Evolutionary conservation across 768 basidiomycete genomes (phyloP), one percentile per base, ranked within the genome.

Genomic region (Mycena vitilis): DNA sequence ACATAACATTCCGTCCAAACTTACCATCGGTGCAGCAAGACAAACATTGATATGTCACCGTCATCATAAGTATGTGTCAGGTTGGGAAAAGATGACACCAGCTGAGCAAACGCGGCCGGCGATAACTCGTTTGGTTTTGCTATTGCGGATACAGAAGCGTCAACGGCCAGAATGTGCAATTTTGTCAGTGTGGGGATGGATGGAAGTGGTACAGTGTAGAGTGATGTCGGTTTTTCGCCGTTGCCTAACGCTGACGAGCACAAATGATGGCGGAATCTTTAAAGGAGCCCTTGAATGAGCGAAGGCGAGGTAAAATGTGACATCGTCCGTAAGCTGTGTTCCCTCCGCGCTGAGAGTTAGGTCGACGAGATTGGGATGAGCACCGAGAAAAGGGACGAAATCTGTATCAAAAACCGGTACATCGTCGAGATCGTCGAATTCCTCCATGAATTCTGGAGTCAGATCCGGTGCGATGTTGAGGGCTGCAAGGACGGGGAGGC

Each of bases 281-380:
- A 15, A 54, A 60, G 3, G 59, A 44, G 11, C 65, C 65, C 5
- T 16, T 23, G 52, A 66, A 66, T 3, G 51, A 66, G 13, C 59
- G 58, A 36, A 66, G 45, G 2, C 38, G n/a, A 4, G 42, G 52
- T 38, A 60, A 30, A 60, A 51, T 5, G 44, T 11, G 23, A 34
- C 8, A 8, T 60, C 52, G 3, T 55, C 40, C 16, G 7, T 42
- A 1, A 59, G 48, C 20, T 22, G 47, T n/a, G 65, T 66, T 15
- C 42, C 51, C 11, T 5, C n/a, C n/a, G 30, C 58, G 16, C 40
- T 55, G 16, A 66, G 36, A 2, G 51, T 38, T 2, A 66, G 48
- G 23, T 60, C 7, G 2, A 23, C 5, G 12, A 66, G 49, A 20
- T 51, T 54, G n/a, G 51, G 52, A 16, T 66, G 57, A 34, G 58